phyloP scores from a whole-genome alignment of 2,329 filamentous ascomycete species.

The Xylariaceae sp. region DNA sequence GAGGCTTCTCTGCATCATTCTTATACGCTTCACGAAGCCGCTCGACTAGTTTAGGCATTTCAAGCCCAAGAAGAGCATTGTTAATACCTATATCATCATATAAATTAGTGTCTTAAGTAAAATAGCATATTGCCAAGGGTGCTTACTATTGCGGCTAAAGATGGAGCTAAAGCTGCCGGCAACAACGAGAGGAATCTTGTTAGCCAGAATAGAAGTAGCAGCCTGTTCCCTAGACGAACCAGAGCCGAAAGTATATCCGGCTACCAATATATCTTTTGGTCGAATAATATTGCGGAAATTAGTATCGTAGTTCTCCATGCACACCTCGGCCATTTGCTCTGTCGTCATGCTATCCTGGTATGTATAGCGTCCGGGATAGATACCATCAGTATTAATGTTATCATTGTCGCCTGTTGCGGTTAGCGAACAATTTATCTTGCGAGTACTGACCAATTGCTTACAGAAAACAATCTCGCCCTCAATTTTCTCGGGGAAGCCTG shows the following conservation, averaged over 20 bases:
- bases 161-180: constrained; percentile 81
- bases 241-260: constrained; percentile 5
- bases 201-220: constrained; percentile 80
- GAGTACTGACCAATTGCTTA: too few species aligned
- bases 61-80: constrained; percentile 70
- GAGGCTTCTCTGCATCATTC: constrained; percentile 34
- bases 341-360: constrained; percentile 79
- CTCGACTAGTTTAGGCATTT: constrained; percentile 63
- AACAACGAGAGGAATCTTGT: constrained; percentile 74
- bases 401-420: too few species aligned
- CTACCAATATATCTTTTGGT: constrained; percentile 1
- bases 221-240: constrained; percentile 37
- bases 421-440: too few species aligned
- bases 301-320: constrained; percentile 90
- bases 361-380: constrained; percentile 88
- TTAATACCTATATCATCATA: too few species aligned
- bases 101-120: too few species aligned
- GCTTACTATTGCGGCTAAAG: constrained; percentile 71
- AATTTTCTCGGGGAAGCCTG: constrained; percentile 81
- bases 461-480: constrained; percentile 68
- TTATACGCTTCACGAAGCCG: constrained; percentile 61
- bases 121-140: too few species aligned
- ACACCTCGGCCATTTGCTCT: constrained; percentile 81
- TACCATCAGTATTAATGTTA: constrained; percentile 41
- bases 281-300: neutral